Evolutionary conservation across 805 yeast genomes (phyloP).

Genomic region (Tetrapisispora fleetii): DNA sequence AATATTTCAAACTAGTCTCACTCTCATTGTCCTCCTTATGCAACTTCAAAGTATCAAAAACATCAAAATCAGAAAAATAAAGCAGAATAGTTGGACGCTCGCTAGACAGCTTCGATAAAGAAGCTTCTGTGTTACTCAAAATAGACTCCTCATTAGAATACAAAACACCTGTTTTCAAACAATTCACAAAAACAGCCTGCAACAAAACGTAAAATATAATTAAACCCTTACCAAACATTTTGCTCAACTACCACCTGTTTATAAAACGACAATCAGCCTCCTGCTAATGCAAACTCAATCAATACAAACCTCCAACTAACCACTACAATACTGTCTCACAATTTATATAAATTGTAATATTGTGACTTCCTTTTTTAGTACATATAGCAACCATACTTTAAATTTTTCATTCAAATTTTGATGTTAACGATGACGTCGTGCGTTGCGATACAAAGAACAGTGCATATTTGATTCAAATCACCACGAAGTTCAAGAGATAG

Average conservation of each 20-base stretch:
- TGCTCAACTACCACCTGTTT: background rate
- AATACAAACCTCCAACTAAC: too few relatives aligned
- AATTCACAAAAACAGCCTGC: background rate
- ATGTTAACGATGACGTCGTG: too few relatives aligned
- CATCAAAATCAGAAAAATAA: slow-evolving; percentile 7
- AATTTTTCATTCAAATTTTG: too few relatives aligned
- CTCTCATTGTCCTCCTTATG: slow-evolving; percentile 2
- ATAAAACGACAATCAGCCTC: too few relatives aligned
- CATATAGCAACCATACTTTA: too few relatives aligned
- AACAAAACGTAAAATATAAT: background rate
- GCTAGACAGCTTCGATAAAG: background rate
- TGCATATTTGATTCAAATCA: too few relatives aligned
- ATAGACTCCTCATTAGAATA: background rate
- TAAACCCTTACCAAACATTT: background rate
- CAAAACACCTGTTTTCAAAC: background rate
- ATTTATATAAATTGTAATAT: background rate
- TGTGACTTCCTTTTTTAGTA: background rate
- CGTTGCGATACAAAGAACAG: too few relatives aligned
- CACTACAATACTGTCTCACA: too few relatives aligned
- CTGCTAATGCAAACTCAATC: too few relatives aligned
- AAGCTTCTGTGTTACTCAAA: background rate
- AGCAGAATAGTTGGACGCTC: slow-evolving; percentile 10
- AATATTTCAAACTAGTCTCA: background rate
- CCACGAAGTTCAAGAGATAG: too few relatives aligned
- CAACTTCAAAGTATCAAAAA: background rate